Percentiles rank a stretch among this genome's conserved stretches.
These are phyloP conservation scores for Ormosia semicastrata DNA, from an alignment of 306 rosid species.

Conservation along the genomic window DNA sequence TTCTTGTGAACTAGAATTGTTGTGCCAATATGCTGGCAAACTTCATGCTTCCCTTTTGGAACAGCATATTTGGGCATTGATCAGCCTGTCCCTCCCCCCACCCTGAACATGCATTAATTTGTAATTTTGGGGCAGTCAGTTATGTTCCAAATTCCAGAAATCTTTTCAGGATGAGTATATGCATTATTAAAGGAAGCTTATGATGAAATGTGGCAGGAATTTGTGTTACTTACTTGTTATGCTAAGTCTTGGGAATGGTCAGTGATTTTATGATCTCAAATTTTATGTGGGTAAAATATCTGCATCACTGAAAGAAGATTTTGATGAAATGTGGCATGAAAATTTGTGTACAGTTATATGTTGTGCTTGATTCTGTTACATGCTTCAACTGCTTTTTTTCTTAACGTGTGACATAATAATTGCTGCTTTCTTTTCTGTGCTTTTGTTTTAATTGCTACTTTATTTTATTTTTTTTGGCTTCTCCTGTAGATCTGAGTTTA, in stretches of 20 bases:
- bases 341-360: not conserved
- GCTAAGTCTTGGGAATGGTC: not conserved
- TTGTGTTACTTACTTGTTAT: not conserved
- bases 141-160: not conserved
- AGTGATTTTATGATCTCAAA: not conserved
- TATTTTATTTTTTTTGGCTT: not conserved
- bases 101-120: not conserved
- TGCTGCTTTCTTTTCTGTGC: constrained; percentile 1
- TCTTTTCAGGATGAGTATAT: not conserved
- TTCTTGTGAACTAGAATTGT: not conserved
- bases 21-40: not conserved
- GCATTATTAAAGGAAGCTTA: not conserved
- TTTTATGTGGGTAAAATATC: not conserved
- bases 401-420: not conserved
- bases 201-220: not conserved
- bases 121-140: not conserved
- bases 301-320: not conserved
- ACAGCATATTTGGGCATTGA: not conserved
- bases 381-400: not conserved
- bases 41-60: not conserved
- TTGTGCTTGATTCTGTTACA: constrained; percentile 7
- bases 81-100: not conserved
- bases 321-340: not conserved
- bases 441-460: not conserved
- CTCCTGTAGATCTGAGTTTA: constrained; percentile 71